Base-by-base conservation (phyloP, 208 protist genomes). In the Acanthamoeba sp. region DNA sequence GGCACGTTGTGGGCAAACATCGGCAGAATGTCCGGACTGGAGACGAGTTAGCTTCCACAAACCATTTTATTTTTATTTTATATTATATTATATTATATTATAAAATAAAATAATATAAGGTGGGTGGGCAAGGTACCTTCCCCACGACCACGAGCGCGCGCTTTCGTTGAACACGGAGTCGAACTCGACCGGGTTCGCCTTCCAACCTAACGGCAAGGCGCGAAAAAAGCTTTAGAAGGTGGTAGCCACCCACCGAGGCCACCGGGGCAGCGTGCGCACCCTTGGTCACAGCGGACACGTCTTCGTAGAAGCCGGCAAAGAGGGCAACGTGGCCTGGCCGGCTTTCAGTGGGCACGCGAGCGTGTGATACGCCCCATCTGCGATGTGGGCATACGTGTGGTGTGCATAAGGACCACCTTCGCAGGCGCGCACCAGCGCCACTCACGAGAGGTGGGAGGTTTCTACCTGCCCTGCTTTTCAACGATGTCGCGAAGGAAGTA, bases 221-320 rank as follows among this genome's bases (percentile, higher is more conserved):
- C 34, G 34, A 52, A 38, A 36, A 52, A 38, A n/a, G 38, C 27
- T 27, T 71, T 85, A 42, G 14, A 40, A 45, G n/a, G 66, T 76
- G n/a, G 59, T 24, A 76, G 20, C 34, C 34, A 18, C 12, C n/a
- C 14, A 6, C n/a, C 66, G 34, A 76, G 20, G 7, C 24, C 9
- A 34, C 4, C 24, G 9, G 52, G 34, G 24, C n/a, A 69, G 2
- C 20, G 1, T 5, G 9, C 32, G 52, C 24, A 95, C 95, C 95
- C 32, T 97, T 97, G 5, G 97, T 98, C 18, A 98, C 97, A 6
- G 97, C 97, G 52, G 57, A 94, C 3, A 97, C 96, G 87, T 98
- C 97, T 73, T 98, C 97, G 73, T 98, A 98, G 82, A 98, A 97
- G 16, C 97, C 97, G 32, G 97, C 97, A 59, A 98, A 96, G 85